These are phyloP conservation scores for Didymella keratinophila DNA, from an alignment of 2,329 filamentous ascomycete species.

Conservation along the genomic window DNA sequence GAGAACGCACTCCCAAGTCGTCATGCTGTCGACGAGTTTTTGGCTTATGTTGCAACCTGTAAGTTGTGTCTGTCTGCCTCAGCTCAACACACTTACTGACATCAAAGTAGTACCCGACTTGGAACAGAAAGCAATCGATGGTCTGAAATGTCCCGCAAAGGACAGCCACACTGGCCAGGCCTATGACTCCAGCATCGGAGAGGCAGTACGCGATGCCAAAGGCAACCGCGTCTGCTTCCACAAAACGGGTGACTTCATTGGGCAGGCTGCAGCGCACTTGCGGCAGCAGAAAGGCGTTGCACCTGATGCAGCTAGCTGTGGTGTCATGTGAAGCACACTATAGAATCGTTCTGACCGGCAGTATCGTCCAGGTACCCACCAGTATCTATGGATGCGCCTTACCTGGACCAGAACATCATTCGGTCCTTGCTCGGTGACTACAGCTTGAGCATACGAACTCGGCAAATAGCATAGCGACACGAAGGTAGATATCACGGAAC, in stretches of 20 bases:
- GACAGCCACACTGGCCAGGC: constrained; percentile 46
- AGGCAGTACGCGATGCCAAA: constrained; percentile 45
- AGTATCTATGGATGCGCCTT: background rate
- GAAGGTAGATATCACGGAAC: background rate
- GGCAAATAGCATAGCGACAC: background rate
- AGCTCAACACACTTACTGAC: background rate
- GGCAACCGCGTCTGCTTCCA: constrained; percentile 48
- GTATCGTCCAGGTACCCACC: background rate
- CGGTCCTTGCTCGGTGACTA: constrained; percentile 1
- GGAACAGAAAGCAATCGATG: constrained; percentile 43
- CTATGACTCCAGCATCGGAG: constrained; percentile 44
- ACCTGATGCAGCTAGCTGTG: constrained; percentile 28
- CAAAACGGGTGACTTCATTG: constrained; percentile 47
- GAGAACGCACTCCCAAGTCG: constrained; percentile 40
- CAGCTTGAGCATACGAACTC: background rate
- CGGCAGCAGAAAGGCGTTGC: constrained; percentile 35
- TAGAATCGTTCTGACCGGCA: background rate
- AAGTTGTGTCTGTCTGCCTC: constrained; percentile 13
- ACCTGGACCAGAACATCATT: background rate
- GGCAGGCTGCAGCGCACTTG: constrained; percentile 44
- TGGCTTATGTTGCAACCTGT: constrained; percentile 46
- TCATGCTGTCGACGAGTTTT: constrained; percentile 43
- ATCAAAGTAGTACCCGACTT: constrained; percentile 30
- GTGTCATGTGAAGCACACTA: constrained; percentile 26
- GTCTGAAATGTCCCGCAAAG: constrained; percentile 41